A percentile compares a stretch with the other conserved stretches of the same genome.
phyloP scores from a whole-genome alignment of 371 early-diverging fungal genomes.

The Mortierella sp. region DNA sequence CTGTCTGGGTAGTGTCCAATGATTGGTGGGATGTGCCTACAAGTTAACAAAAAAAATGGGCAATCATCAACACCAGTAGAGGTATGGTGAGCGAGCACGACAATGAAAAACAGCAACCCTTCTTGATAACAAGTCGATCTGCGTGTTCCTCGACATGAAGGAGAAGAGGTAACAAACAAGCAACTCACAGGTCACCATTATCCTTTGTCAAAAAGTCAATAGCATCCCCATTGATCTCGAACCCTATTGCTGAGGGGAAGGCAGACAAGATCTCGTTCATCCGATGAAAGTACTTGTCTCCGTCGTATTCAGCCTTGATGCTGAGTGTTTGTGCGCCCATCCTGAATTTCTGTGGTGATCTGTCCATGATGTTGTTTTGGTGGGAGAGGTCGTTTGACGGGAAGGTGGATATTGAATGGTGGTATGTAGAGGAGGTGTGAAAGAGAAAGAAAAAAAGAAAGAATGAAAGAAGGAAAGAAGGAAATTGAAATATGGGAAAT shows the following conservation, averaged over 20 bases:
- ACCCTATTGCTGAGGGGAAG: neutral
- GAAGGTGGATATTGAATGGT: neutral
- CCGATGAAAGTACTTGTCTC: neutral
- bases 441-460: neutral
- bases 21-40: neutral
- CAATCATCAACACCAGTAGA: too few relatives aligned
- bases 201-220: slow-evolving; percentile 5
- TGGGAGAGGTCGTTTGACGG: neutral
- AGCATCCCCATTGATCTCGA: neutral
- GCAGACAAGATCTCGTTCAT: slow-evolving; percentile 1
- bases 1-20: slow-evolving; percentile 3
- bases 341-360: neutral
- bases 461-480: neutral
- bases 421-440: neutral
- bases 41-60: neutral
- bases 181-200: neutral
- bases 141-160: neutral
- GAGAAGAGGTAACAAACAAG: neutral
- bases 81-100: neutral
- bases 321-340: neutral
- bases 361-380: neutral
- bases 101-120: neutral
- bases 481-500: neutral
- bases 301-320: neutral
- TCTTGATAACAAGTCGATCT: neutral